These are phyloP conservation scores for Tolypocladium ovalisporum DNA, from an alignment of 2,329 filamentous ascomycete genomes.

Conservation along the genomic window DNA sequence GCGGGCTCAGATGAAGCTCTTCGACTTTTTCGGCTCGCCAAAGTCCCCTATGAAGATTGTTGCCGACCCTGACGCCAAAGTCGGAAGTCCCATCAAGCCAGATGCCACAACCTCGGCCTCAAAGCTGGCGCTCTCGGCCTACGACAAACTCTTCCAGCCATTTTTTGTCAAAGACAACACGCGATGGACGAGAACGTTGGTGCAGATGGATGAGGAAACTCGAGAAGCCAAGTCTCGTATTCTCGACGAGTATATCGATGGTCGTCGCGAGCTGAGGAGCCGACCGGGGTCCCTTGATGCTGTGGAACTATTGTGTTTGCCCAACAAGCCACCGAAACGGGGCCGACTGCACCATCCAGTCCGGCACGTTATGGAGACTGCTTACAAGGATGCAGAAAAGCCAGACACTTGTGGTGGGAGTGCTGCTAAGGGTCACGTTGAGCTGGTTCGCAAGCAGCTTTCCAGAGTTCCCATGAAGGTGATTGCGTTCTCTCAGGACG, in stretches of 20 bases:
- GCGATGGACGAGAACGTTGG: constrained; percentile 51
- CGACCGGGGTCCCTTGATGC: constrained; percentile 30
- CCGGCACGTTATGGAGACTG: constrained; percentile 47
- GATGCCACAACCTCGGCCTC: constrained; percentile 6
- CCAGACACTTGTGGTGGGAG: constrained; percentile 22
- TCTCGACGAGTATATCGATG: constrained; percentile 40
- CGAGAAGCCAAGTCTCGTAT: constrained; percentile 37
- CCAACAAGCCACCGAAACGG: constrained; percentile 24
- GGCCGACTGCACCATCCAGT: constrained; percentile 43
- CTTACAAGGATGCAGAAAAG: constrained; percentile 35
- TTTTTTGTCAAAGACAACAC: constrained; percentile 72
- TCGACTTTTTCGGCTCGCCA: constrained; percentile 32
- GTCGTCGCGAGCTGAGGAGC: constrained; percentile 25
- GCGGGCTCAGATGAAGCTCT: constrained; percentile 35
- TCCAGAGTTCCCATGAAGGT: constrained; percentile 51
- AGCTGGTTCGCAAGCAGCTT: constrained; percentile 28
- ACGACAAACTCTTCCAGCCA: constrained; percentile 63
- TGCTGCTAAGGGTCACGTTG: constrained; percentile 20
- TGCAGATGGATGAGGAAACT: constrained; percentile 47
- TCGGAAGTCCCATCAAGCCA: constrained; percentile 16
- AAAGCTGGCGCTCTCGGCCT: constrained; percentile 34
- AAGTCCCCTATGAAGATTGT: constrained; percentile 30
- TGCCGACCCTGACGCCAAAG: constrained; percentile 17
- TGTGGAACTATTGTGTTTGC: constrained; percentile 33
- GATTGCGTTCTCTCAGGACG: constrained; percentile 51